Evolutionary conservation across 2,329 filamentous ascomycete species (phyloP), one percentile per base, ranked within the genome.

Genomic region (Pestalotiopsis sp.): DNA sequence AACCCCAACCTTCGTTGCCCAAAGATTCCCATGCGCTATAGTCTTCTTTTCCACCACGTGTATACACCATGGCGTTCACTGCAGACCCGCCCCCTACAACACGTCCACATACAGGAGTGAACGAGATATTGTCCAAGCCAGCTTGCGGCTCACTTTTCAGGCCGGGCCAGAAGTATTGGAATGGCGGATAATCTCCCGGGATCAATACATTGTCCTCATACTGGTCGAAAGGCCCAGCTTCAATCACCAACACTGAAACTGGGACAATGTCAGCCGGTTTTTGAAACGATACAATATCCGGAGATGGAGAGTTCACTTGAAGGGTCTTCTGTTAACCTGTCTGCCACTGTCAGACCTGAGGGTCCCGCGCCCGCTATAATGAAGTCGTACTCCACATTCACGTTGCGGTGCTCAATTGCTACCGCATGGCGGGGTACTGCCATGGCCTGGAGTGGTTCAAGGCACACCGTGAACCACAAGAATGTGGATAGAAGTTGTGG

Each of bases 51-150:
- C 75, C 70, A 4, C 78, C 78, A 49, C 79, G 73, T 41, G 78
- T 69, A 67, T 75, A 80, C 39, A 80, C 76, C 79, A 81, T 81
- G 12, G 78, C 79, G 65, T 81, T 81, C 63, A 81, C 74, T 11
- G 76, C 72, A 3, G 75, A 78, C 7, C 79, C 78, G 20, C 79
- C 79, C 1, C 79, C 79, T 3, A 81, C 73, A 6, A 79, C 79
- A 62, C 74, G 75, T 25, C 73, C 79, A 17, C 71, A 70, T 20
- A 74, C 60, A 20, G 71, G 69, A 12, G 45, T 64, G 11, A 73
- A 67, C 4, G 70, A 62, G 57, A 72, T 77, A 20, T 79, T 79
- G 62, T 74, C 74, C 25, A 73, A 68, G n/a, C 45, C 67, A 38
- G 64, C 23, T 25, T 69, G 69, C 12, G 72, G 69, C 27, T 65